Conservation (phyloP, 2,329 filamentous ascomycete species). For the Fusarium nurragi region DNA sequence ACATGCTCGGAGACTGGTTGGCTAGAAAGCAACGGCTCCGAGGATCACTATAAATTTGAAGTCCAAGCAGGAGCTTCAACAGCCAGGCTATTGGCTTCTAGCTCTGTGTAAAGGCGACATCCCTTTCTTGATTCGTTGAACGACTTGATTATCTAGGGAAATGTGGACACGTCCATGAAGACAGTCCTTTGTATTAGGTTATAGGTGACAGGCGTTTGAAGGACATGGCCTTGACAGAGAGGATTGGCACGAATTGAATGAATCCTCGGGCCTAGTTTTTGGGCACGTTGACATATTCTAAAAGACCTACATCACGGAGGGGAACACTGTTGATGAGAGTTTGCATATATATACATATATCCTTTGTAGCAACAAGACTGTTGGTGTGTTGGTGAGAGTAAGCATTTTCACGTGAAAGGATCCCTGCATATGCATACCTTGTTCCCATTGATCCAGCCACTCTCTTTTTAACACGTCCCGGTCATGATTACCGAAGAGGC, state of each 20-base stretch:
- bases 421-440: constrained; percentile 7
- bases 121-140: constrained; percentile 41
- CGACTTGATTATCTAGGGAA: constrained; percentile 43
- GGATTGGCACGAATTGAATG: constrained; percentile 42
- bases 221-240: constrained; percentile 27
- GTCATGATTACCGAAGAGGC: constrained; percentile 34
- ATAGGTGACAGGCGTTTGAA: constrained; percentile 43
- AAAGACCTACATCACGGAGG: not conserved
- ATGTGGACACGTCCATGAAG: constrained; percentile 37
- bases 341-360: constrained; percentile 16
- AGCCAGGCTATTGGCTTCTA: constrained; percentile 18
- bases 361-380: not conserved
- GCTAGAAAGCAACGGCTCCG: constrained; percentile 73
- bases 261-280: constrained; percentile 34
- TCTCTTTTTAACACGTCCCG: constrained; percentile 31
- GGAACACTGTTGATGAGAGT: constrained; percentile 15
- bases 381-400: constrained; percentile 3
- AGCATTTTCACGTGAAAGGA: constrained; percentile 34
- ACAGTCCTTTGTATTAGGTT: constrained; percentile 42
- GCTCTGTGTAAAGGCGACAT: constrained; percentile 24
- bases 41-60: constrained; percentile 54
- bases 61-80: constrained; percentile 2
- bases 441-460: constrained; percentile 27
- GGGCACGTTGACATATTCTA: constrained; percentile 18
- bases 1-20: constrained; percentile 85